A percentile compares a stretch with the other conserved stretches of the same genome.
These are phyloP conservation scores for Colletotrichum chrysophilum DNA, from an alignment of 2,329 filamentous ascomycete species.

Conservation along the genomic window DNA sequence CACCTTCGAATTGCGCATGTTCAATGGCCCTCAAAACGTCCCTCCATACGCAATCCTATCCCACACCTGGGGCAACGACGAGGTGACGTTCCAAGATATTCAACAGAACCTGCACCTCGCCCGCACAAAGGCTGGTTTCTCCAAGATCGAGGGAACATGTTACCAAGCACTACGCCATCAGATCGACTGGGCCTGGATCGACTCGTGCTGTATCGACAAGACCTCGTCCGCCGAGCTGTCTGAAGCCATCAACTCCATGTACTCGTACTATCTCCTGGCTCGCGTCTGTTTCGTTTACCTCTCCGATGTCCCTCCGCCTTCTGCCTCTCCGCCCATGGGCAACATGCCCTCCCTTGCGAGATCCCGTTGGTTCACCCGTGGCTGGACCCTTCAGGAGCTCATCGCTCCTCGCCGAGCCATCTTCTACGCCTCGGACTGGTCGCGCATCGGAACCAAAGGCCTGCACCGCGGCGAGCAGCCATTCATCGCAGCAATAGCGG, in stretches of 20 bases:
- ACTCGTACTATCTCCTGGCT: slow-evolving; percentile 21
- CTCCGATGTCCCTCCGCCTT: not conserved
- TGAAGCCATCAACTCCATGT: slow-evolving; percentile 26
- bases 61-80: slow-evolving; percentile 31
- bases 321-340: not conserved
- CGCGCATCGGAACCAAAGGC: slow-evolving; percentile 14
- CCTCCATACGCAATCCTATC: slow-evolving; percentile 34
- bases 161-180: slow-evolving; percentile 13
- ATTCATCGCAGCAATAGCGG: not conserved
- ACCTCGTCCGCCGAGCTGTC: slow-evolving; percentile 17
- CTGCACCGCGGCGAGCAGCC: not conserved
- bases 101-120: not conserved
- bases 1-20: slow-evolving; percentile 2
- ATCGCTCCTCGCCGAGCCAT: slow-evolving; percentile 26
- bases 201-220: slow-evolving; percentile 24
- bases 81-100: slow-evolving; percentile 31
- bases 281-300: slow-evolving; percentile 24
- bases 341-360: not conserved
- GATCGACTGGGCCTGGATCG: slow-evolving; percentile 19
- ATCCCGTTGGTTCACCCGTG: slow-evolving; percentile 18
- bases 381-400: slow-evolving; percentile 25
- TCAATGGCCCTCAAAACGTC: not conserved
- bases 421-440: slow-evolving; percentile 29
- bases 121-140: not conserved
- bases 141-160: slow-evolving; percentile 23